Conservation (phyloP, 768 basidiomycete genomes). For the Austroboletus eburneus region DNA sequence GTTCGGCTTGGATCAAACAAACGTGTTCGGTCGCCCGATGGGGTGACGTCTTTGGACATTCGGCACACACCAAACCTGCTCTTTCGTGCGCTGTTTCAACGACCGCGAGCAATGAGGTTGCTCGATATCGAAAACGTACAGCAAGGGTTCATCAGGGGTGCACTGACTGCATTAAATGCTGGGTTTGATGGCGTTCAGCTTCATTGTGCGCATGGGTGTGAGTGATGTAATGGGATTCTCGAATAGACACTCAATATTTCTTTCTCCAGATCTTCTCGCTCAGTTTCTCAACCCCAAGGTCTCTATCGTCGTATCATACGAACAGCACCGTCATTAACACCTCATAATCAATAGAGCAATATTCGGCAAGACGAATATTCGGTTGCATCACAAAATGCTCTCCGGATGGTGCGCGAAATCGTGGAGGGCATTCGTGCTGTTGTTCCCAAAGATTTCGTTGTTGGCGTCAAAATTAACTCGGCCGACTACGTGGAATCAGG, state of each 20-base stretch:
- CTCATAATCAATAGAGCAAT: conserved; percentile 38
- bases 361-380: conserved; percentile 60
- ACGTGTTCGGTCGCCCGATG: conserved; percentile 5
- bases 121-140: conserved; percentile 61
- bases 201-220: conserved; percentile 84
- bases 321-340: conserved; percentile 18
- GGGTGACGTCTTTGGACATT: conserved; percentile 1
- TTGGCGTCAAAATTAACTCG: conserved; percentile 80
- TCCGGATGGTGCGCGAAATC: conserved; percentile 59
- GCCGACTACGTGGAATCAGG: conserved; percentile 58
- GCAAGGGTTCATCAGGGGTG: conserved; percentile 61
- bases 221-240: conserved; percentile 28
- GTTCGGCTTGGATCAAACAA: conserved; percentile 42
- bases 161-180: conserved; percentile 54
- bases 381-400: conserved; percentile 33
- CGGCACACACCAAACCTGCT: conserved; percentile 18
- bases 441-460: conserved; percentile 54
- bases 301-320: neutral
- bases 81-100: conserved; percentile 53
- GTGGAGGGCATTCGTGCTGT: conserved; percentile 49
- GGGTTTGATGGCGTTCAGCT: conserved; percentile 88
- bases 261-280: conserved; percentile 60
- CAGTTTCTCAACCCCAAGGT: conserved; percentile 79
- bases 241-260: neutral
- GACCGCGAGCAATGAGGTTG: conserved; percentile 54